phyloP scores from a whole-genome alignment of 495 filamentous ascomycete species.

The Neurospora sp. region DNA sequence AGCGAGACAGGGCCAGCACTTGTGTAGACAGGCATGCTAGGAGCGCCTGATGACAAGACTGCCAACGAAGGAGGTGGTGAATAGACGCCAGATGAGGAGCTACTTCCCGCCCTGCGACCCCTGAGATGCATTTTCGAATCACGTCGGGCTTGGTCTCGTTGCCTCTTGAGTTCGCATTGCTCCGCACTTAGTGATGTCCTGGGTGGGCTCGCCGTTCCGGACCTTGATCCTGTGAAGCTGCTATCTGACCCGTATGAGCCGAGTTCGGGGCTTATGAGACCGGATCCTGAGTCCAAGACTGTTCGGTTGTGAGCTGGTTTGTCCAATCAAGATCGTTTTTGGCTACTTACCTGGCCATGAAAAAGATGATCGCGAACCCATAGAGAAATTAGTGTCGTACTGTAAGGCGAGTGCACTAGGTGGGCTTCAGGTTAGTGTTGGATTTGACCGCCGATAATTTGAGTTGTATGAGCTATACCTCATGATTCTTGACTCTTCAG shows the following conservation, averaged over 20 bases:
- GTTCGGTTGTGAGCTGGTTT: constrained; percentile 6
- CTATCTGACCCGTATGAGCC: constrained; percentile 29
- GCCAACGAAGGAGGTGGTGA: constrained; percentile 31
- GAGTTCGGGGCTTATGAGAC: constrained; percentile 31
- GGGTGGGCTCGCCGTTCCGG: constrained; percentile 37
- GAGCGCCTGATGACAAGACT: constrained; percentile 26
- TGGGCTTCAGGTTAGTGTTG: constrained; percentile 1
- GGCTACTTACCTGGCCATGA: constrained; percentile 30
- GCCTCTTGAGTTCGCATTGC: constrained; percentile 39
- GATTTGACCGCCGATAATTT: background rate
- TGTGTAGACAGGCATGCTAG: constrained; percentile 35
- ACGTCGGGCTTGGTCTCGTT: constrained; percentile 35
- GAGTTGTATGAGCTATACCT: constrained; percentile 23
- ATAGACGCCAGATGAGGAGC: constrained; percentile 26
- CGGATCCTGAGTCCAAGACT: constrained; percentile 27
- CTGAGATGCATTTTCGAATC: constrained; percentile 31
- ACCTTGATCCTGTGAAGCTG: constrained; percentile 33
- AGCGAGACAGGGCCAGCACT: constrained; percentile 36
- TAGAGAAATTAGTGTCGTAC: constrained; percentile 34
- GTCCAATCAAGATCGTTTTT: background rate
- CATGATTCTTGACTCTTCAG: constrained; percentile 23
- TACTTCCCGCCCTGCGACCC: constrained; percentile 30
- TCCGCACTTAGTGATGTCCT: constrained; percentile 33
- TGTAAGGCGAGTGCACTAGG: constrained; percentile 35
- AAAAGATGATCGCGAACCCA: constrained; percentile 34